phyloP scores from a whole-genome alignment of 2,329 filamentous ascomycete species.

The Pseudopyrenochaeta lycopersici region DNA sequence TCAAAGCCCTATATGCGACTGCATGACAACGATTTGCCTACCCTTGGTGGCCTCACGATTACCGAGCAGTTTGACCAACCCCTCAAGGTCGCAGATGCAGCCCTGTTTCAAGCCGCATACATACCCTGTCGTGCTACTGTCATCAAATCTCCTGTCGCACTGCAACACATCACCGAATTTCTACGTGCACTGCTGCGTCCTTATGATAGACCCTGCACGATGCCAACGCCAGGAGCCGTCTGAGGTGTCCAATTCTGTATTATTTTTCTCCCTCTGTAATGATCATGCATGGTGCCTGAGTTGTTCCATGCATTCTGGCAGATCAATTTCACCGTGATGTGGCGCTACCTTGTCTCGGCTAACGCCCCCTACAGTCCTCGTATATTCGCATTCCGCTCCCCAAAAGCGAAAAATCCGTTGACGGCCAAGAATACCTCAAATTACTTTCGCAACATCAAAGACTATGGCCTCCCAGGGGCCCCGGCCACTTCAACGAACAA shows the following conservation, averaged over 20 bases:
- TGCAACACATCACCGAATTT: not conserved
- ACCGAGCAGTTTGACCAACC: not conserved
- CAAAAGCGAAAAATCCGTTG: not conserved
- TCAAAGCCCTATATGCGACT: not conserved
- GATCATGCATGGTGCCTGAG: not conserved
- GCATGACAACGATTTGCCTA: not conserved
- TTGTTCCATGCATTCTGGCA: not conserved
- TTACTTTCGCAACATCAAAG: not conserved
- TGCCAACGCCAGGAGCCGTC: not conserved
- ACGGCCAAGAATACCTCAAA: not conserved
- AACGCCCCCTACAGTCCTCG: not conserved
- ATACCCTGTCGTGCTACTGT: not conserved
- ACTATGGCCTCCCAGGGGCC: not conserved
- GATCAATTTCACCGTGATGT: not conserved
- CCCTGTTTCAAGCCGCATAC: not conserved
- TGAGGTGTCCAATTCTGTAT: too few species aligned
- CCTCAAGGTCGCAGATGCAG: not conserved
- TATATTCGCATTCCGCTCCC: conserved; percentile 1
- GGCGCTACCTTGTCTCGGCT: not conserved
- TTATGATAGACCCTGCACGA: not conserved
- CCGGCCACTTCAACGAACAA: not conserved
- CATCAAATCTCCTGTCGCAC: not conserved
- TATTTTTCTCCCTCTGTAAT: too few species aligned
- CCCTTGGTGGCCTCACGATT: not conserved
- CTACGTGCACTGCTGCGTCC: not conserved